These are phyloP conservation scores for Aspergillus baeticus DNA, from an alignment of 495 filamentous ascomycete genomes.

Conservation along the genomic window DNA sequence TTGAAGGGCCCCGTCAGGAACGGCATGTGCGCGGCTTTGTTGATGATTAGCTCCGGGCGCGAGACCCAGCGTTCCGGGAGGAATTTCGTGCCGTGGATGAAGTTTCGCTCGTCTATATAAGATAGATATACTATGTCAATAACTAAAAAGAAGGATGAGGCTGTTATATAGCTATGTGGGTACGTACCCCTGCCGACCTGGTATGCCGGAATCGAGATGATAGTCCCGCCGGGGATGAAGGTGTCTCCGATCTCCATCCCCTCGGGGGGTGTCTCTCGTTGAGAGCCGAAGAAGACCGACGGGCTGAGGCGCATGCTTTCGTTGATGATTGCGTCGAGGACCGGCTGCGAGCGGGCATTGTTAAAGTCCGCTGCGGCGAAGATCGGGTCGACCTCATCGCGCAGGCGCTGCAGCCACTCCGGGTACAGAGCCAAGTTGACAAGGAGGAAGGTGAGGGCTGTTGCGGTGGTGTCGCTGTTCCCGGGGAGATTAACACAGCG, in stretches of 20 bases:
- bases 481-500: not conserved
- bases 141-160: too few relatives aligned
- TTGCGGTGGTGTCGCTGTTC: constrained; percentile 2
- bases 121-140: too few relatives aligned
- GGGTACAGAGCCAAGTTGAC: constrained; percentile 1
- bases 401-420: constrained; percentile 1
- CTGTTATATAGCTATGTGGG: too few relatives aligned
- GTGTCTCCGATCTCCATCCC: not conserved
- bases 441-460: not conserved
- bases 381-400: not conserved
- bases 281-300: not conserved
- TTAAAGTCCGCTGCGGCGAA: not conserved
- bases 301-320: not conserved
- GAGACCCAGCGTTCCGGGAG: not conserved
- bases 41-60: not conserved
- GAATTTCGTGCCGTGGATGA: not conserved
- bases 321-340: constrained; percentile 7
- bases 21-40: not conserved
- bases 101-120: too few relatives aligned
- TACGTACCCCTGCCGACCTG: not conserved
- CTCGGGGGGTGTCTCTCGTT: not conserved
- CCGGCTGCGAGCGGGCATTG: not conserved
- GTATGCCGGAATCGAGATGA: not conserved
- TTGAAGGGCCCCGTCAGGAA: not conserved
- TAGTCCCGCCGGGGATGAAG: constrained; percentile 1